phyloP scores from a whole-genome alignment of 805 yeast genomes.

The Ogataea populi-albae region DNA sequence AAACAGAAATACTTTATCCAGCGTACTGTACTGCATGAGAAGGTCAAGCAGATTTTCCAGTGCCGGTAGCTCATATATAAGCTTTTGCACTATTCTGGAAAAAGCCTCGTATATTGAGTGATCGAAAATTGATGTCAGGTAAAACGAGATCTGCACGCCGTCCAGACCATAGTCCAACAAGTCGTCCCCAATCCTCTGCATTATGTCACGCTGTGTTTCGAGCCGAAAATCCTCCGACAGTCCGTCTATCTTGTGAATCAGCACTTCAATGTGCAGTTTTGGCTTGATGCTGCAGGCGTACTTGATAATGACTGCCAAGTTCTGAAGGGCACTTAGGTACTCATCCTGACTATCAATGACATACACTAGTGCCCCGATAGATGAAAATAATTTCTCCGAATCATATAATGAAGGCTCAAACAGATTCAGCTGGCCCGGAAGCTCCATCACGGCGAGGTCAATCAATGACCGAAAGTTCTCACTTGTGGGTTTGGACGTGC shows the following conservation, averaged over 20 bases:
- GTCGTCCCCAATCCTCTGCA: conserved; percentile 94
- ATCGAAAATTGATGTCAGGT: conserved; percentile 90
- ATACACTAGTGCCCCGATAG: conserved; percentile 87
- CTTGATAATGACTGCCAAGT: conserved; percentile 82
- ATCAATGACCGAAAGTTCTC: conserved; percentile 82
- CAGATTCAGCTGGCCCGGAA: conserved; percentile 90
- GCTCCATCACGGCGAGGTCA: conserved; percentile 85
- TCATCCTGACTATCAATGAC: conserved; percentile 97
- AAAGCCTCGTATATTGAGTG: conserved; percentile 96
- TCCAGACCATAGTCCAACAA: conserved; percentile 84
- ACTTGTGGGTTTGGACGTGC: conserved; percentile 83
- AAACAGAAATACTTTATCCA: conserved; percentile 90
- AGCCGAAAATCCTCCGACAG: conserved; percentile 88
- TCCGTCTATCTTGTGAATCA: conserved; percentile 95
- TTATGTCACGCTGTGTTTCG: conserved; percentile 94
- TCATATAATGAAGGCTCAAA: conserved; percentile 79
- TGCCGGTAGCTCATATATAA: conserved; percentile 83
- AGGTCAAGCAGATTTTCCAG: conserved; percentile 87
- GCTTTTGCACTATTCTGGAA: conserved; percentile 86
- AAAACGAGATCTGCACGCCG: conserved; percentile 87
- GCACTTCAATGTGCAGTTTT: conserved; percentile 80
- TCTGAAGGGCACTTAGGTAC: conserved; percentile 85
- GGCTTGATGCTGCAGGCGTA: conserved; percentile 86
- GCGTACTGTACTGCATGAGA: conserved; percentile 80
- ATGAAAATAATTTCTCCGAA: conserved; percentile 68